Conservation (phyloP, 2,329 filamentous ascomycete species). For the Geosmithia flava region DNA sequence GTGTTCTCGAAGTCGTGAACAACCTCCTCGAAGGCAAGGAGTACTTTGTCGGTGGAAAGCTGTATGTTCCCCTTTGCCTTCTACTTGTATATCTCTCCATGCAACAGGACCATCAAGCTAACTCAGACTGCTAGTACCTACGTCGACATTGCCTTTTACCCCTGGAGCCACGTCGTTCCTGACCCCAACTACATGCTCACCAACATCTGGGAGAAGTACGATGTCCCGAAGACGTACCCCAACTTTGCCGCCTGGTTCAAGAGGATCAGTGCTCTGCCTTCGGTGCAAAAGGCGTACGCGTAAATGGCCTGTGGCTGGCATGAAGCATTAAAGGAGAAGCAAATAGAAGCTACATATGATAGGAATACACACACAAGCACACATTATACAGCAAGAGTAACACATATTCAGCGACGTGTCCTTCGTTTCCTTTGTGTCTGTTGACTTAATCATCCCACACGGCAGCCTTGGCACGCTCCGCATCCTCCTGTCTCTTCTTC, state of each 20-base stretch:
- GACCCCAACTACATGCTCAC: neutral
- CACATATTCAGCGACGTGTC: too few relatives aligned
- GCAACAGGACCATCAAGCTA: neutral
- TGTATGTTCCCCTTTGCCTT: conserved; percentile 8
- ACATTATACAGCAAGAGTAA: too few relatives aligned
- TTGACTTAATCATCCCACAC: conserved; percentile 62
- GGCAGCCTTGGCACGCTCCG: conserved; percentile 67
- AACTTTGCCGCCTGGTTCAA: conserved; percentile 21
- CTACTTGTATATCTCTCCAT: neutral
- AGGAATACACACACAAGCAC: neutral
- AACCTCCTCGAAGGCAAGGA: conserved; percentile 18
- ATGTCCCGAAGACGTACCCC: conserved; percentile 18
- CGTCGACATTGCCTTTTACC: conserved; percentile 18
- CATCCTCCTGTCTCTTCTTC: conserved; percentile 46
- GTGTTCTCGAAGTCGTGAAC: conserved; percentile 18
- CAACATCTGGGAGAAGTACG: conserved; percentile 7
- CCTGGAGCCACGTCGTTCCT: conserved; percentile 12
- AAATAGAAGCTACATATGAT: neutral
- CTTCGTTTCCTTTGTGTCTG: neutral
- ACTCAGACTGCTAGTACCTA: conserved; percentile 13
- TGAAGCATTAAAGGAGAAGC: too few relatives aligned
- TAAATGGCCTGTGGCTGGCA: too few relatives aligned
- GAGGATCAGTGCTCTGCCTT: conserved; percentile 15
- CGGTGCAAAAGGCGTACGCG: conserved; percentile 13
- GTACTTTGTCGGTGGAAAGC: conserved; percentile 21